Base-by-base conservation (phyloP, 2,329 filamentous ascomycete species). In the Madurella fahalii region DNA sequence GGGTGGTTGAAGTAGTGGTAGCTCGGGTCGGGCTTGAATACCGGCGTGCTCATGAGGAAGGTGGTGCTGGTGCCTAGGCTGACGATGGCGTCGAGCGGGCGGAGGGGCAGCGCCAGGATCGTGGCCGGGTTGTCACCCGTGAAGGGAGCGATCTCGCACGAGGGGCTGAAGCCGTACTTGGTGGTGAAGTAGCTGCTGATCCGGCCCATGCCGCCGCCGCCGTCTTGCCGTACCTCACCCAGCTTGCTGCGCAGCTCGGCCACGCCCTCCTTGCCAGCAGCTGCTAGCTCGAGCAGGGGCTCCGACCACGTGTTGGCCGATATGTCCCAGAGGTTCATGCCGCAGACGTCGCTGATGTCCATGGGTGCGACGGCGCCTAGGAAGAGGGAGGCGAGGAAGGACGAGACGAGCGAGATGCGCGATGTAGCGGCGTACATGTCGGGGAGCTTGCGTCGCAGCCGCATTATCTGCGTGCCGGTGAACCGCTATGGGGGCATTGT, bases 1-100 rank as follows among this genome's bases (percentile, higher is more conserved):
- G 94, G 94, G 72, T 97, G 92, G 76, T 96, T 96, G 82, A 97
- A 95, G 78, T 97, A 96, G 76, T 99, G 94, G 67, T 96, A 96
- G 7, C 88, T 83, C 2, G 90, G 89, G 67, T 96, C 87, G 2
- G 94, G 90, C 69, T 86, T 86, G 79, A 96, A 97, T 64, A 83
- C 80, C n/a, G 90, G 85, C 4, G 94, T 97, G 66, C 89, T 91
- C 93, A 97, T 97, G 57, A 99, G 83, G 77, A 97, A 96, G 3
- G 94, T 99, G 1, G 93, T 96, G 31, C 89, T 95, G 1, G 94
- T 99, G 56, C 94, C 94, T 8, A 99, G 82, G 8, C 89, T 95
- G 39, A 97, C 91, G 69, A 97, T 96, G 59, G 92, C 93, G 67
- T 97, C 94, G 37, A 90, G 85, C 1, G 91, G 86, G 5, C 89